phyloP scores from a whole-genome alignment of 371 early-diverging fungal genomes.

The Apophysomyces ossiformis region DNA sequence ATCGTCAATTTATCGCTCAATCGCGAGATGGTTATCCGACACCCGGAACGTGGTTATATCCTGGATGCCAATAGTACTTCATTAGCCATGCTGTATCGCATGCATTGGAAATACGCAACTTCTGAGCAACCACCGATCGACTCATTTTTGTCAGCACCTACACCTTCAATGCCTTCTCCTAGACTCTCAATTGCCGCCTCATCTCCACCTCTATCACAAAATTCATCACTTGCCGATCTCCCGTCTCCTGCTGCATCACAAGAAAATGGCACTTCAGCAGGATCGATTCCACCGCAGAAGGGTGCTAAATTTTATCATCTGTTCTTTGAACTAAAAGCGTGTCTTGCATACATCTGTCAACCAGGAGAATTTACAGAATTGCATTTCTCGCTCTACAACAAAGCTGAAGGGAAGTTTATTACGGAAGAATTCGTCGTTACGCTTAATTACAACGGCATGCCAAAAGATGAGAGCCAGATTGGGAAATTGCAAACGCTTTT shows the following conservation, averaged over 20 bases:
- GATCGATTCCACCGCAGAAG: constrained; percentile 17
- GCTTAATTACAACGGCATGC: constrained; percentile 63
- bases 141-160: background rate
- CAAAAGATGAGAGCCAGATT: constrained; percentile 57
- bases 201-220: constrained; percentile 10
- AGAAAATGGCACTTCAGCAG: background rate
- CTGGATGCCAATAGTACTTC: constrained; percentile 62
- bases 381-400: constrained; percentile 68
- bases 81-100: constrained; percentile 59
- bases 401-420: constrained; percentile 50
- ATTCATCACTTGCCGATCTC: background rate
- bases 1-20: constrained; percentile 61
- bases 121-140: background rate
- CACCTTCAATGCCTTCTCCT: constrained; percentile 9
- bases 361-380: constrained; percentile 69
- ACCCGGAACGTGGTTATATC: constrained; percentile 67
- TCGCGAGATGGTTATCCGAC: constrained; percentile 64
- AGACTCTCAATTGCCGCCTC: background rate
- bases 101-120: constrained; percentile 45
- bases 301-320: constrained; percentile 56
- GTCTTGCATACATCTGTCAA: constrained; percentile 68
- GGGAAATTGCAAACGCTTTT: constrained; percentile 61
- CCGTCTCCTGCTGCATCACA: background rate
- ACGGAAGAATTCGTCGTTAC: constrained; percentile 69
- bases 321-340: constrained; percentile 67